A percentile compares a stretch with the other conserved stretches of the same genome.
Conservation (phyloP, 2,329 filamentous ascomycete species). For the Alternaria dauci region DNA sequence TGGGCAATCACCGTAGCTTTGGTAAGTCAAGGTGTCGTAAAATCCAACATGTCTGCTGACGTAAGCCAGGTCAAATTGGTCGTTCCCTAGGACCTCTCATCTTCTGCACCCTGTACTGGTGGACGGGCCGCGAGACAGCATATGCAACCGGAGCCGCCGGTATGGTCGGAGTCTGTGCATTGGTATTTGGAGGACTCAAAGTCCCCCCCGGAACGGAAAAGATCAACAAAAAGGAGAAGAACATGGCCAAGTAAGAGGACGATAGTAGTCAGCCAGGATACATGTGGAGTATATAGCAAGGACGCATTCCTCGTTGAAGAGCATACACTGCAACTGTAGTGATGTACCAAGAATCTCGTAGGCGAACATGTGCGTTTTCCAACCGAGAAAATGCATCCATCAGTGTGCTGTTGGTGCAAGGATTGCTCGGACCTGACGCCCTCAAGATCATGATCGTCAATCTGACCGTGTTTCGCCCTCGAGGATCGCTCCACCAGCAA, state of each 20-base stretch:
- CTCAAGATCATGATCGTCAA: neutral
- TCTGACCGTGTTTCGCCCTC: neutral
- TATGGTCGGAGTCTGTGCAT: conserved; percentile 75
- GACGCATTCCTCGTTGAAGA: neutral
- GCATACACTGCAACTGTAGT: neutral
- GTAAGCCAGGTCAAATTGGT: conserved; percentile 77
- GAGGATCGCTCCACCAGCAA: neutral
- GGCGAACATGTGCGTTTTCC: neutral
- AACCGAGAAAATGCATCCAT: neutral
- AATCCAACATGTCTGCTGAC: conserved; percentile 20
- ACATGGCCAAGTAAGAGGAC: conserved; percentile 10
- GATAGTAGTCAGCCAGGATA: neutral
- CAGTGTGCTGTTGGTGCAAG: neutral
- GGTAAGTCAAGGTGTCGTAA: conserved; percentile 41
- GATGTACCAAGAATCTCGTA: neutral
- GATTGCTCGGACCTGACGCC: neutral
- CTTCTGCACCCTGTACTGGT: conserved; percentile 98
- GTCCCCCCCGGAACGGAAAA: conserved; percentile 61
- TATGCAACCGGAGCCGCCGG: conserved; percentile 83
- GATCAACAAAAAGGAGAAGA: conserved; percentile 35
- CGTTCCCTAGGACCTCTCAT: conserved; percentile 85
- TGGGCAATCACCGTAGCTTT: conserved; percentile 80
- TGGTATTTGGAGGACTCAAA: conserved; percentile 77
- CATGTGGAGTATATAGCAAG: neutral
- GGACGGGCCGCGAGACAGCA: conserved; percentile 87